These are phyloP conservation scores for Vitis hybrid DNA, from an alignment of 177 flowering plant species.

Conservation along the genomic window DNA sequence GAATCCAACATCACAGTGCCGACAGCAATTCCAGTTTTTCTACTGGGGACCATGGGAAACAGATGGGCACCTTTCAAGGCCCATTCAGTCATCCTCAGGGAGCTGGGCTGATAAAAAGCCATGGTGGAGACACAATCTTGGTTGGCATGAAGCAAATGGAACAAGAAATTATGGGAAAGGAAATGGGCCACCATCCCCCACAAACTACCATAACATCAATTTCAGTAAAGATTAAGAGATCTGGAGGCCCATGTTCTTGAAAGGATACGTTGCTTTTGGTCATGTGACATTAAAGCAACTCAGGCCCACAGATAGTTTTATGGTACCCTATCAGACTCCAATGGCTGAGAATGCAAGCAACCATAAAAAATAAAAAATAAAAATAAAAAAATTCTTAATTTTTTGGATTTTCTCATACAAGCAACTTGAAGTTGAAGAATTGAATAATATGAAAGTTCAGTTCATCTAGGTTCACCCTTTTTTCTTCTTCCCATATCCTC, in stretches of 20 bases:
- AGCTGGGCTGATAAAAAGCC: slow-evolving; percentile 6
- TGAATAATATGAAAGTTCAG: neutral
- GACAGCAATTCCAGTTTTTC: slow-evolving; percentile 1
- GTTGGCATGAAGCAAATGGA: slow-evolving; percentile 12
- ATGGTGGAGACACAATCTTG: slow-evolving; percentile 12
- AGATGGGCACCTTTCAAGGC: slow-evolving; percentile 18
- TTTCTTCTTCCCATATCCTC: neutral
- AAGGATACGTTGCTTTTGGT: slow-evolving; percentile 18
- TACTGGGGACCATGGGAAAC: slow-evolving; percentile 16
- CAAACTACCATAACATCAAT: slow-evolving; percentile 13
- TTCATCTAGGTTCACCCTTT: neutral
- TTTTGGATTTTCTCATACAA: neutral
- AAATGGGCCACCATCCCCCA: slow-evolving; percentile 20
- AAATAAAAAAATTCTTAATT: neutral
- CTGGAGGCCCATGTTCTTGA: slow-evolving; percentile 21
- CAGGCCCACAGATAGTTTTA: slow-evolving; percentile 20
- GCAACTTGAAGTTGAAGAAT: neutral
- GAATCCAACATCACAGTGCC: neutral
- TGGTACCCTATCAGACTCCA: slow-evolving; percentile 11
- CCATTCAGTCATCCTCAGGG: slow-evolving; percentile 7
- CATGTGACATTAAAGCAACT: slow-evolving; percentile 23
- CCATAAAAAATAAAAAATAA: neutral
- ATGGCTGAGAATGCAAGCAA: slow-evolving; percentile 22
- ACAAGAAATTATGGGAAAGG: slow-evolving; percentile 10
- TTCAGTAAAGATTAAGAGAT: slow-evolving; percentile 11